Conservation (phyloP, 768 basidiomycete species). For the Suillus cothurnatus region DNA sequence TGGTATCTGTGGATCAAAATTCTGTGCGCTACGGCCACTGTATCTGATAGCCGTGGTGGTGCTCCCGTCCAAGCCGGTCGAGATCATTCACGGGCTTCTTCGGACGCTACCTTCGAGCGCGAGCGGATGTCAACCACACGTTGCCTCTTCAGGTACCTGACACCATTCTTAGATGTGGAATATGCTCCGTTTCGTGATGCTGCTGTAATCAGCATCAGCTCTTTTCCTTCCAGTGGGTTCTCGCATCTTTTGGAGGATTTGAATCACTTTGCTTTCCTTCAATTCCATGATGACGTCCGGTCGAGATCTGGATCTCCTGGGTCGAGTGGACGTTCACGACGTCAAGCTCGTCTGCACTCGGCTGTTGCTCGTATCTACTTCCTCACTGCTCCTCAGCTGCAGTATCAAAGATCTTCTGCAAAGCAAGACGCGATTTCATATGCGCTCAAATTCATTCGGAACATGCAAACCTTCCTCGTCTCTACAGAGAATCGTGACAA, state of each 20-base stretch:
- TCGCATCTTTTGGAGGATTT: constrained; percentile 84
- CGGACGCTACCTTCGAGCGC: constrained; percentile 75
- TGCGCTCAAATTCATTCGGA: constrained; percentile 84
- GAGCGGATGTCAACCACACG: constrained; percentile 83
- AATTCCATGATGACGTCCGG: constrained; percentile 74
- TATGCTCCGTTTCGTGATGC: constrained; percentile 82
- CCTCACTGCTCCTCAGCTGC: constrained; percentile 77
- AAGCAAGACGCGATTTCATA: constrained; percentile 75
- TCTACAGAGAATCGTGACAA: constrained; percentile 73
- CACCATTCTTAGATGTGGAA: constrained; percentile 87
- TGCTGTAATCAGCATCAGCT: constrained; percentile 86
- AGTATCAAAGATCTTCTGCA: constrained; percentile 65
- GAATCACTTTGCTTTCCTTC: constrained; percentile 74
- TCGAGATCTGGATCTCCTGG: constrained; percentile 48
- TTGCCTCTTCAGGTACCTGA: constrained; percentile 81
- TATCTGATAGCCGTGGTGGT: constrained; percentile 64
- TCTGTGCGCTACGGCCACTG: constrained; percentile 78
- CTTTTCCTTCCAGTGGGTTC: constrained; percentile 77
- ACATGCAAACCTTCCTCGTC: constrained; percentile 78
- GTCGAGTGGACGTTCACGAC: constrained; percentile 58
- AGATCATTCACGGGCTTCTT: constrained; percentile 70
- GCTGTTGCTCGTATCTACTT: constrained; percentile 89
- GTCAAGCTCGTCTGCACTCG: constrained; percentile 79
- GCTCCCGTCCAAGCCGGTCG: constrained; percentile 54
- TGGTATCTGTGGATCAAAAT: constrained; percentile 86